These are phyloP conservation scores for Penicillium corylophilum DNA, from an alignment of 2,329 filamentous ascomycete genomes.

Conservation along the genomic window DNA sequence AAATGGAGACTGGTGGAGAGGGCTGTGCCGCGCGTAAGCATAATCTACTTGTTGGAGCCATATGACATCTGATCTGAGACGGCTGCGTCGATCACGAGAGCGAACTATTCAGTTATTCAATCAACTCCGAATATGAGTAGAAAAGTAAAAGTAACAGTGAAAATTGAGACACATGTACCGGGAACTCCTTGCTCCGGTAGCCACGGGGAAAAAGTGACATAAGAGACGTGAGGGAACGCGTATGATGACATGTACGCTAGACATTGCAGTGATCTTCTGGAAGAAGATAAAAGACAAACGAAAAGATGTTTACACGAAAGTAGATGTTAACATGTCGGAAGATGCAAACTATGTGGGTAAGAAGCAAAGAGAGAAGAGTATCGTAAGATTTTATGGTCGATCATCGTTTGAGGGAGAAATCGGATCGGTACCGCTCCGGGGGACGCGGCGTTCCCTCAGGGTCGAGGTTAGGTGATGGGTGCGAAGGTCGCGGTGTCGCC, in stretches of 20 bases:
- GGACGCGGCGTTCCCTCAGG: constrained; percentile 29
- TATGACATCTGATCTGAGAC: neutral
- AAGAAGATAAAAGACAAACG: constrained; percentile 9
- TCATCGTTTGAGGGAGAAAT: constrained; percentile 6
- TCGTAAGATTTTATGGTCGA: neutral
- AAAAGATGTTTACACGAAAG: constrained; percentile 20
- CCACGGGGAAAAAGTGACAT: constrained; percentile 21
- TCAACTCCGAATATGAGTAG: neutral
- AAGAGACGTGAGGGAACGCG: constrained; percentile 25
- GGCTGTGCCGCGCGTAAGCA: no score
- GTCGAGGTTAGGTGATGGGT: constrained; percentile 29
- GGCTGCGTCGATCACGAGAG: neutral
- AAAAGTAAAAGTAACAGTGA: neutral
- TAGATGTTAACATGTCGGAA: constrained; percentile 5
- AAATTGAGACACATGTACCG: constrained; percentile 9
- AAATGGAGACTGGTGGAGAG: no score
- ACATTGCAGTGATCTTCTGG: constrained; percentile 2
- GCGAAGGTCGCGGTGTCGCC: constrained; percentile 34
- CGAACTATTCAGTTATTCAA: neutral
- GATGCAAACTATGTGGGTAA: constrained; percentile 15
- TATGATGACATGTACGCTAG: constrained; percentile 19
- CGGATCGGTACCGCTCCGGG: constrained; percentile 23
- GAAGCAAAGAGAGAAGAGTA: constrained; percentile 9
- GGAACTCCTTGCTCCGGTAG: constrained; percentile 21
- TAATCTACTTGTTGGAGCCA: neutral